Percentiles rank a stretch among this genome's conserved stretches.
Conservation (phyloP, 805 yeast species). For the Pichia rugopelliculosa region DNA sequence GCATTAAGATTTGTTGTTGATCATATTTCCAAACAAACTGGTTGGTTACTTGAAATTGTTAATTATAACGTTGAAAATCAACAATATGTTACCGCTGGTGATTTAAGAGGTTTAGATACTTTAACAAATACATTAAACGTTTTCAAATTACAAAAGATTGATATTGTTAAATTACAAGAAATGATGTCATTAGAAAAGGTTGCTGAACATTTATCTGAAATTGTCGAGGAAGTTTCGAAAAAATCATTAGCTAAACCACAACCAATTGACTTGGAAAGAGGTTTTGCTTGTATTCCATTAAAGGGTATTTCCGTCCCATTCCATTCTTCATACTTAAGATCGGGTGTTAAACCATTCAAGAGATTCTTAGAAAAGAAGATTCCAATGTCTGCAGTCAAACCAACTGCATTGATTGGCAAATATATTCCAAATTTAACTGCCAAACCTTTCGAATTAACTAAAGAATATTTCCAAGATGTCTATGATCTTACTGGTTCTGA, state of each 20-base stretch:
- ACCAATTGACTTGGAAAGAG: constrained; percentile 96
- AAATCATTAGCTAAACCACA: constrained; percentile 83
- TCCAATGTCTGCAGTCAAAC: constrained; percentile 90
- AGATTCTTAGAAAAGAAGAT: constrained; percentile 95
- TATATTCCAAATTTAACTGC: constrained; percentile 99
- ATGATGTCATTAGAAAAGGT: constrained; percentile 81
- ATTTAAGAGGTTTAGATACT: constrained; percentile 88
- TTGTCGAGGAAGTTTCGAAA: constrained; percentile 77
- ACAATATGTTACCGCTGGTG: constrained; percentile 99
- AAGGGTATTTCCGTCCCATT: constrained; percentile 99
- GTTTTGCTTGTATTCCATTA: constrained; percentile 96
- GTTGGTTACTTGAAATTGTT: constrained; percentile 95
- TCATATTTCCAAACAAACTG: constrained; percentile 73
- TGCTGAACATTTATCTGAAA: constrained; percentile 79
- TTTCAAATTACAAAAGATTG: constrained; percentile 89
- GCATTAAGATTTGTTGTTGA: constrained; percentile 93
- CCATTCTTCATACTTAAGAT: constrained; percentile 97
- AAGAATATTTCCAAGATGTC: constrained; percentile 95
- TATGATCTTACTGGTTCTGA: constrained; percentile 87
- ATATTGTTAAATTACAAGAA: constrained; percentile 80
- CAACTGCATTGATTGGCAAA: constrained; percentile 86
- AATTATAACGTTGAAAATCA: constrained; percentile 97
- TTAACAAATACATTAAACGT: constrained; percentile 89
- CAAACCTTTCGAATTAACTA: constrained; percentile 90
- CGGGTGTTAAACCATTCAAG: constrained; percentile 99